A percentile compares a stretch with the other conserved stretches of the same genome.
These are phyloP conservation scores for Coccomyxa subellipsoidea DNA, from an alignment of 163 green algal species.

Conservation along the genomic window DNA sequence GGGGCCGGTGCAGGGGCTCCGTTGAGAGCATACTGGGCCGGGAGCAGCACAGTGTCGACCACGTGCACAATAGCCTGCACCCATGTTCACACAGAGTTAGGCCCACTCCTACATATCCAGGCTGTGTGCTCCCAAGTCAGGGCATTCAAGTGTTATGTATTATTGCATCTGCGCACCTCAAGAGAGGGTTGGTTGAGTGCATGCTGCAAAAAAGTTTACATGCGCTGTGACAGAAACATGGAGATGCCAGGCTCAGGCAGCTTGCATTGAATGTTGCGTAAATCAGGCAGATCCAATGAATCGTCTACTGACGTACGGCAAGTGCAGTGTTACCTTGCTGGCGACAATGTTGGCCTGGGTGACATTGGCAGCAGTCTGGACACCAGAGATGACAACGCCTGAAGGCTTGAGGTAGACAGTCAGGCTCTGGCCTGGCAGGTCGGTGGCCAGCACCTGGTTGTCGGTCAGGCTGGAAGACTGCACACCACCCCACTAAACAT, in stretches of 20 bases:
- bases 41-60: neutral
- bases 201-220: no score
- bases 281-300: no score
- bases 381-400: neutral
- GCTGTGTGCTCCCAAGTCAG: no score
- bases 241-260: no score
- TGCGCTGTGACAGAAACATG: no score
- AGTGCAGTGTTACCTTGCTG: neutral
- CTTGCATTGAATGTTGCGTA: no score
- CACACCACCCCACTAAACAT: neutral
- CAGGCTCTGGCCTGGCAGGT: neutral
- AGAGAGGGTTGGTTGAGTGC: no score
- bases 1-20: neutral
- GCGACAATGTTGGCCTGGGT: slow-evolving; percentile 1
- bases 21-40: neutral
- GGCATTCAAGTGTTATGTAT: no score
- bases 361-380: neutral
- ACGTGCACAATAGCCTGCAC: slow-evolving; percentile 1
- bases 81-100: no score
- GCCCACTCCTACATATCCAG: no score
- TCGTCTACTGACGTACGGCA: no score
- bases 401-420: neutral
- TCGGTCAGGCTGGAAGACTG: neutral
- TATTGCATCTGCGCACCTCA: no score
- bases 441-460: neutral